Base-by-base conservation (phyloP, 2,329 filamentous ascomycete species). In the Aspergillus fumigatiaffinis region DNA sequence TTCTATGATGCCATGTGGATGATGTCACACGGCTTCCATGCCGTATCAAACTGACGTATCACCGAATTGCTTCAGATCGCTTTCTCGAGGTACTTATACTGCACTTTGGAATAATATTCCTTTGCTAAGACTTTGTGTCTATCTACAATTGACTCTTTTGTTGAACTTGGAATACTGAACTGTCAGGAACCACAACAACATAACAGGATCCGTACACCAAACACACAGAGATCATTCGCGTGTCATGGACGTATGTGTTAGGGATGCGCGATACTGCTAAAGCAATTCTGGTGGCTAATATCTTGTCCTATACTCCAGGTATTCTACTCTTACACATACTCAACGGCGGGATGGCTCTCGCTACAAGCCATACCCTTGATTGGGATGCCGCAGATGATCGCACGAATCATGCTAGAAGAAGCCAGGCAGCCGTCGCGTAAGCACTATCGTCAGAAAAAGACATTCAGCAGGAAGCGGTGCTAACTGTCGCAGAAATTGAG, bases 301-400 rank as follows among this genome's bases (percentile, higher is more conserved):
- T 38, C n/a, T 50, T 50, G 9, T 35, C 5, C n/a, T 12, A n/a
- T 14, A 14, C 14, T 17, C 32, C 44, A 79, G 76, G 75, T 75
- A 47, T 79, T 78, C 62, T 72, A 75, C 55, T 56, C 70, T n/a
- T 80, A 80, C 63, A 76, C 74, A 10, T 79, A 77, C 58, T 69
- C 73, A 52, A 77, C 77, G 17, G 72, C 72, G 41, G 73, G 65
- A 61, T 80, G 78, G 77, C 70, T 80, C 25, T 64, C 66, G 1
- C 56, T 80, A 17, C 77, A 80, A 61, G 76, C 76, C 42, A 48
- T 84, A 10, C 79, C 85, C 0, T 77, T 89, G 58, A 79, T 88
- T 54, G 64, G 81, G 4, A 80, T 82, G 5, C 87, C 87, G 0
- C 83, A 81, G 26, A 77, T 89, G 63, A 84, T 89, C 23, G 78